Base-by-base conservation (phyloP, 768 basidiomycete genomes). In the Leucocoprinus leucothites region DNA sequence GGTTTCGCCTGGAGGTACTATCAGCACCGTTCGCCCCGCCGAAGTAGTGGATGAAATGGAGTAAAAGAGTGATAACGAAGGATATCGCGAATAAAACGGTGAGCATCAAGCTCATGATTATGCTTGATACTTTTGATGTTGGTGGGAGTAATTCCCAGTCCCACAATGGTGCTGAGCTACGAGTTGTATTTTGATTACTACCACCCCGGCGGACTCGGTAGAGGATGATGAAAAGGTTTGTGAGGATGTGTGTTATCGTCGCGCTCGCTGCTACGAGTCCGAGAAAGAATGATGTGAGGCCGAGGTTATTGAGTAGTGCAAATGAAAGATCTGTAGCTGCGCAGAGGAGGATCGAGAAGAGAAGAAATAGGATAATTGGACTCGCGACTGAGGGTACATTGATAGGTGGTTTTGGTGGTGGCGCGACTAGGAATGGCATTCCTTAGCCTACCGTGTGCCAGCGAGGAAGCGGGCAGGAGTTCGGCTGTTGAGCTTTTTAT, bases 241-340 rank as follows among this genome's bases (percentile, higher is more conserved):
- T 24, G 1, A 45, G 14, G 51, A 35, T 35, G 19, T 53, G 51
- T 14, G 44, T 45, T n/a, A 53, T 43, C 3, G 51, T 53, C 13
- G 42, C 28, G 19, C 41, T 16, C 8, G 42, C 14, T 6, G 51
- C 51, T 43, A 31, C 14, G 6, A 53, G 42, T 34, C 51, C 42
- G 18, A 53, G 19, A 13, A 53, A 36, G 28, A 53, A 44, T n/a
- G 51, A 53, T 24, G 51, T 43, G 2, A 53, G 19, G 14, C 51
- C 51, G 26, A 45, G 31, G 11, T 31, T 16, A n/a, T 53, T 44
- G 18, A 25, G 7, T 28, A 53, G 31, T n/a, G 43, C 43, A 19
- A 53, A 41, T 3, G 42, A 24, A 13, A 53, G n/a, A 18, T 53
- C 51, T 5, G 31, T 16, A 18, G 44, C 9, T 2, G 51, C 18